These are phyloP conservation scores for Phytopythium sindhum DNA, from an alignment of 352 stramenopile genomes.

Conservation along the genomic window DNA sequence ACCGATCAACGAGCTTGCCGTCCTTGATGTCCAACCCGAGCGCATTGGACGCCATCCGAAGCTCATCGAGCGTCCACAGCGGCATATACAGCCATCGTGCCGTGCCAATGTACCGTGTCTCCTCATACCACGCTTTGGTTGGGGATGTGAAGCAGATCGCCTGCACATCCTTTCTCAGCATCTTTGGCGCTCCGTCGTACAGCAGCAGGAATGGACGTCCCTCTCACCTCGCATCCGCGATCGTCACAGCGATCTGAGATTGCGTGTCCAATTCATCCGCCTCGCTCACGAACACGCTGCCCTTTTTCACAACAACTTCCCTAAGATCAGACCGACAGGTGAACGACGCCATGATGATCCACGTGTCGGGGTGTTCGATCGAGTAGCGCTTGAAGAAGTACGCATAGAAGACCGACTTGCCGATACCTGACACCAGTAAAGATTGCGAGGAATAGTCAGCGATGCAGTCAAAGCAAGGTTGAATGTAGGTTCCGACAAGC, in stretches of 20 bases:
- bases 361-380: neutral
- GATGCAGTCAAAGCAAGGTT: too few relatives aligned
- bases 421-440: neutral
- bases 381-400: neutral
- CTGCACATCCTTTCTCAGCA: neutral
- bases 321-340: neutral
- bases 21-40: neutral
- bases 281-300: too few relatives aligned
- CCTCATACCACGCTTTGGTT: neutral
- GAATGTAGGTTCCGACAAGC: too few relatives aligned
- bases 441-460: too few relatives aligned
- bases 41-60: neutral
- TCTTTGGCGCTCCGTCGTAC: too few relatives aligned
- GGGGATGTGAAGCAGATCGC: neutral
- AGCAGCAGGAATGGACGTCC: too few relatives aligned
- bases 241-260: neutral
- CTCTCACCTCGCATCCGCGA: neutral
- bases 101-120: too few relatives aligned
- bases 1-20: neutral
- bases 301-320: neutral
- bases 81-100: neutral
- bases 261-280: too few relatives aligned
- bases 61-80: neutral
- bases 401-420: constrained; percentile 1
- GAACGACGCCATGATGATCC: neutral